Evolutionary conservation across 768 basidiomycete species (phyloP), one percentile per base, ranked within the genome.

Genomic region (Mycena maculata): DNA sequence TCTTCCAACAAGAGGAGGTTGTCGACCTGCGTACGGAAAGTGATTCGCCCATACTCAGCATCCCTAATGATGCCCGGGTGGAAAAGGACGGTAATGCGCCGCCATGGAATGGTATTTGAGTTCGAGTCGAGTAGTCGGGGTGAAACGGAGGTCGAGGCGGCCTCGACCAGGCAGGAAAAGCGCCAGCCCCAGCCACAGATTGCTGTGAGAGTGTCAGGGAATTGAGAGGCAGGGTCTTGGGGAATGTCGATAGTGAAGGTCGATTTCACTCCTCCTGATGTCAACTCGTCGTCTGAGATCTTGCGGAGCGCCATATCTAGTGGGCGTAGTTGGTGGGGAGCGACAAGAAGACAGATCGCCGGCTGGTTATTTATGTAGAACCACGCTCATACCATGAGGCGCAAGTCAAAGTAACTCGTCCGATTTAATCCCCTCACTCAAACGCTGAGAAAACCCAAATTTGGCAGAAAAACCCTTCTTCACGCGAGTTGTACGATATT

Each of bases 171-270:
- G 44, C 58, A 64, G 1, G 28, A 41, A 28, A 69, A 65, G 38
- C 58, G 45, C 68, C 68, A 69, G 1, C 68, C 68, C 59, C 44
- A 59, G 45, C 68, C 69, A 44, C 69, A 70, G 28, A 62, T 30
- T 8, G 27, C 33, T 15, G 60, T 65, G 41, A 20, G 28, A 23
- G 20, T 25, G 10, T 28, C 30, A 6, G 50, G 42, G 20, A 36
- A 30, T 20, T 41, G 23, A 20, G 55, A 54, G 31, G 30, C 3
- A 0, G 64, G 58, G 12, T 38, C 25, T 22, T 41, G 47, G n/a
- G 62, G 61, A 7, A 62, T 58, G 15, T 39, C 41, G 44, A 69
- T 38, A 2, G 22, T 47, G 45, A 69, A 69, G 45, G 64, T 53
- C 1, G 69, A 70, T 36, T 70, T 57, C 8, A 65, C 60, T 1